Base-by-base conservation (phyloP, 164 flowering plant genomes). In the Malania oleifera region DNA sequence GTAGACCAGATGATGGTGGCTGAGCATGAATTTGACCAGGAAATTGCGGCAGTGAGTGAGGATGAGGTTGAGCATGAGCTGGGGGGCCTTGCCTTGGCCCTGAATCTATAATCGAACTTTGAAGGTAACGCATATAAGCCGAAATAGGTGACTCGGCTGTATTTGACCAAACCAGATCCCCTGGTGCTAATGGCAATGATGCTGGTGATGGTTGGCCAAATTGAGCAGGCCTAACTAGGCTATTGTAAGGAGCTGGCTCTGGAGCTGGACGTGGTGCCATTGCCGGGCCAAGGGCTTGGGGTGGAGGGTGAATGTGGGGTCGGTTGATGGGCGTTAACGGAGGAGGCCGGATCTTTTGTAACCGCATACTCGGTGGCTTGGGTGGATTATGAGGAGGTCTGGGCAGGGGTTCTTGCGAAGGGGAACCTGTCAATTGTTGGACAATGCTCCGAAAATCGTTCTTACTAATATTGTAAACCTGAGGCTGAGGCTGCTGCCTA, bases 361-460 rank as follows among this genome's bases (percentile, higher is more conserved):
- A 60, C 31, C 97, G 72, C 72, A 70, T 67, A 64, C 86, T 87
- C 0, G 88, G 81, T 2, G 89, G 82, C 59, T 76, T 84, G 0
- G 95, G 86, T 0, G 85, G 76, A 63, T 78, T 81, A 27, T 71
- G 79, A 1, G 85, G 79, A 47, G 88, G 86, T 45, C 81, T 83
- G 19, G 86, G 84, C 24, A 67, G 59, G 7, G 79, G 77, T 22
- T 85, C 88, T 23, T 70, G 88, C 0, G 89, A 80, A 0, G 98
- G 97, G 0, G 98, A 93, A 57, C 98, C 98, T 0, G 98, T 93
- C 45, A 90, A 68, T 72, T 90, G 91, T 71, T 93, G 98, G 51
- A 93, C 98, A 45, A 93, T 73, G 61, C 68, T 80, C 18, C 97
- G 66, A 51, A 93, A 93, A 50, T 93, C 98, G 55, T 80, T 84